Percentiles rank a stretch among this genome's conserved stretches.
Evolutionary conservation across 495 filamentous ascomycete species (phyloP).

Genomic region (Aspergillus ellipticus): DNA sequence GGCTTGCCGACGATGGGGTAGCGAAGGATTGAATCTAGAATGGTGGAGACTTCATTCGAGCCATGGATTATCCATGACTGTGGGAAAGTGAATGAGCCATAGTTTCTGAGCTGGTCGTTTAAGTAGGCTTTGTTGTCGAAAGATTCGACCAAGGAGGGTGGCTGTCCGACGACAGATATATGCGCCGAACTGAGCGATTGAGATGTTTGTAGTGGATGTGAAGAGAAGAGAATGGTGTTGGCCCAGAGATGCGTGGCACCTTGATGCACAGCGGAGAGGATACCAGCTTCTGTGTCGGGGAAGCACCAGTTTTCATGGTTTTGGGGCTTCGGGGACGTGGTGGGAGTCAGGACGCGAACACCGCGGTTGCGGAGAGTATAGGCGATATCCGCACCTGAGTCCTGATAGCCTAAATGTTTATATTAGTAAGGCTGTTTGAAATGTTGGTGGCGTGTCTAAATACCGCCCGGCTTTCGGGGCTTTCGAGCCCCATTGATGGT

Average conservation of each 20-base stretch:
- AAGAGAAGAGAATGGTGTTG: slow-evolving; percentile 35
- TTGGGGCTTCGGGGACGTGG: slow-evolving; percentile 11
- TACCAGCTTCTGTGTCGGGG: slow-evolving; percentile 35
- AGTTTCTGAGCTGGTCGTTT: slow-evolving; percentile 25
- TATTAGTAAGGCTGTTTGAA: not conserved
- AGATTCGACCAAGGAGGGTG: slow-evolving; percentile 32
- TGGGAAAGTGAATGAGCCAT: slow-evolving; percentile 18
- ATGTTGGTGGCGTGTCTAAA: not conserved
- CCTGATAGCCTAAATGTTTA: slow-evolving; percentile 30
- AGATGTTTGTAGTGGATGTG: slow-evolving; percentile 34
- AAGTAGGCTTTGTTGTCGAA: slow-evolving; percentile 39
- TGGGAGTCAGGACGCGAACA: slow-evolving; percentile 20
- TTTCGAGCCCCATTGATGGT: slow-evolving; percentile 28
- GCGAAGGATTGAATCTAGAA: slow-evolving; percentile 8
- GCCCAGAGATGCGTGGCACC: slow-evolving; percentile 40
- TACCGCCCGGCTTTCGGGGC: slow-evolving; percentile 31
- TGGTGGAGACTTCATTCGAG: slow-evolving; percentile 6
- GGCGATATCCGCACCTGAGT: slow-evolving; percentile 37
- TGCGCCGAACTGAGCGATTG: slow-evolving; percentile 11
- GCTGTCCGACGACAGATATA: slow-evolving; percentile 32
- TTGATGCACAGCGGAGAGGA: slow-evolving; percentile 24
- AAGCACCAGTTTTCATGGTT: slow-evolving; percentile 31
- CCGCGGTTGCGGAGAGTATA: slow-evolving; percentile 23
- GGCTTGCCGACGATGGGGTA: slow-evolving; percentile 36
- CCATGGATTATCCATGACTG: slow-evolving; percentile 16